Conservation (phyloP, 345 rosid species). For the Draba incana region DNA sequence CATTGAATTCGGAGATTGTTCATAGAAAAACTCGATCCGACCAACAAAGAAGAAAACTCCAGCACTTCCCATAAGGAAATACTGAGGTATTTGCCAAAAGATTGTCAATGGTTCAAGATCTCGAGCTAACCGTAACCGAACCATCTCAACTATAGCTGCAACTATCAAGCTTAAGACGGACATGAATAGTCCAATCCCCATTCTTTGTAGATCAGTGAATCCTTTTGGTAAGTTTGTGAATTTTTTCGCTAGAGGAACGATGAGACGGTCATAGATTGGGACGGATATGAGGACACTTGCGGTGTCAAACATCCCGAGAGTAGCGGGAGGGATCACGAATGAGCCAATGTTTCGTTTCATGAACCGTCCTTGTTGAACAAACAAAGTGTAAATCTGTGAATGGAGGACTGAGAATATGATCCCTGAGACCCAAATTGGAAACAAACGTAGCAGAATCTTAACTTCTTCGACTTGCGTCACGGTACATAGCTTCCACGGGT, state of each 20-base stretch:
- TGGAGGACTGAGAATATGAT: constrained; percentile 43
- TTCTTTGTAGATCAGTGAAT: constrained; percentile 63
- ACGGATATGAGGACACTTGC: constrained; percentile 46
- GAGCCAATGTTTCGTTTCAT: constrained; percentile 44
- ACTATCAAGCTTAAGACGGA: constrained; percentile 52
- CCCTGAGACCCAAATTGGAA: constrained; percentile 51
- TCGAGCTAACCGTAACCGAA: constrained; percentile 52
- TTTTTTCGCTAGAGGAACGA: constrained; percentile 37
- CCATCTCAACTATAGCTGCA: constrained; percentile 52
- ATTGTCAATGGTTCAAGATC: constrained; percentile 83
- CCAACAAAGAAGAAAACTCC: constrained; percentile 81
- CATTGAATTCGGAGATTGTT: constrained; percentile 92
- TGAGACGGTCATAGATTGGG: constrained; percentile 44
- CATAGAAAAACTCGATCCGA: constrained; percentile 81
- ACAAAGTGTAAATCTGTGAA: constrained; percentile 49
- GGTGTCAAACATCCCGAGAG: constrained; percentile 44
- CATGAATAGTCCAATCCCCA: constrained; percentile 62
- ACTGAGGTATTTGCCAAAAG: constrained; percentile 85
- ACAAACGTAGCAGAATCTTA: constrained; percentile 44
- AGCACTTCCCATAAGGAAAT: constrained; percentile 72
- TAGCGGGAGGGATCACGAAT: constrained; percentile 54
- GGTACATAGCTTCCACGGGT: constrained; percentile 51
- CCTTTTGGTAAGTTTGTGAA: constrained; percentile 54
- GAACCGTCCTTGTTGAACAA: constrained; percentile 49
- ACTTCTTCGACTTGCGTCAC: constrained; percentile 58